Base-by-base conservation (phyloP, 2,329 filamentous ascomycete genomes). In the Iodosphaeria phyllophila region DNA sequence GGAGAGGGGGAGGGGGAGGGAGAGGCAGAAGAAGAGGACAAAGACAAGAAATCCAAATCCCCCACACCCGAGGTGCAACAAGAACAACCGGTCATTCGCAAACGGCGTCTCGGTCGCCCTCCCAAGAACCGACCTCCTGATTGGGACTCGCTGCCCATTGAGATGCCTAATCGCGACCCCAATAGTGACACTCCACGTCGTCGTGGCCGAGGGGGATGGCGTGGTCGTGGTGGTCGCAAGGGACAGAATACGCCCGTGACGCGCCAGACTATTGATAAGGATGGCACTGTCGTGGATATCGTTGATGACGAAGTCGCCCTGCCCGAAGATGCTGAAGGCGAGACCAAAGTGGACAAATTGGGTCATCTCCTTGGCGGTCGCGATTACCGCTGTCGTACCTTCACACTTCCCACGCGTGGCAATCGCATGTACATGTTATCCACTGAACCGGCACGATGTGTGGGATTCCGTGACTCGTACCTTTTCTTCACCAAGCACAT, bases 401-500 rank as follows among this genome's bases (percentile, higher is more conserved):
- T 98, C 48, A 92, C 77, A 6, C 77, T 98, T 34, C 63, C 71
- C 11, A 83, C 80, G 27, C 71, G 84, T 35, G 83, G 77, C 18
- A 67, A 86, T 24, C 62, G 84, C 28, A 69, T 92, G 8, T 98
- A 98, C 66, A 98, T 98, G 89, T 56, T 98, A 51, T 95, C 89
- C 3, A 98, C 89, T 4, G 89, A 98, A 45, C 91, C 89, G 5
- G 89, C 89, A 13, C 77, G 89, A 35, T 95, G 89, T 42, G 84
- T 92, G 28, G 89, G 89, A 10, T 98, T 98, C 61, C 68, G 89
- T 37, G 89, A 98, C 58, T 93, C 84, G 35, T 98, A 98, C 44
- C 68, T 98, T 14, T 93, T 98, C 62, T 98, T 98, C 60, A 91
- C 89, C 34, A 98, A 95, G 53, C 89, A 98, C 52, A 78, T 79